phyloP scores from a whole-genome alignment of 23 red algal species.

The Gracilaria caudata region DNA sequence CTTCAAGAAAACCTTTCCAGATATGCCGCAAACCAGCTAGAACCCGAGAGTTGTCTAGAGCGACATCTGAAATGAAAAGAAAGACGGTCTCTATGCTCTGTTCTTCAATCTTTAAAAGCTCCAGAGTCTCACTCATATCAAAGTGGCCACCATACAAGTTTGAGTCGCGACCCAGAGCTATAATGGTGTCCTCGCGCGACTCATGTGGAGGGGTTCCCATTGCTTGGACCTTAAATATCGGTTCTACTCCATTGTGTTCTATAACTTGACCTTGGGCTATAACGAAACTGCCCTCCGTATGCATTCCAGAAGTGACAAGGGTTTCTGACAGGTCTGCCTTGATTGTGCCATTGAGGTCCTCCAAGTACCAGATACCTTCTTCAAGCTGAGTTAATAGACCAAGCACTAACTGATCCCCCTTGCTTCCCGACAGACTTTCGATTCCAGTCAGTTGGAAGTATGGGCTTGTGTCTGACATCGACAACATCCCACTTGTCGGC shows the following conservation, averaged over 20 bases:
- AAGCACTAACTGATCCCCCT: constrained; percentile 67
- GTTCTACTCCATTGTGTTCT: constrained; percentile 26
- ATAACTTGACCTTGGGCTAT: constrained; percentile 69
- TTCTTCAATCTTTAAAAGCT: constrained; percentile 48
- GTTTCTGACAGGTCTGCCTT: constrained; percentile 57
- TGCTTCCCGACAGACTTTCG: constrained; percentile 53
- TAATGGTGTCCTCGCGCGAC: constrained; percentile 36
- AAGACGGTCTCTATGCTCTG: constrained; percentile 57
- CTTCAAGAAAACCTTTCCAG: constrained; percentile 61
- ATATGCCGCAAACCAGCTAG: constrained; percentile 63
- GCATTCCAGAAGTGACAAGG: constrained; percentile 61
- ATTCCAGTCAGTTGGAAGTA: constrained; percentile 76
- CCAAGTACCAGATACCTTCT: constrained; percentile 73
- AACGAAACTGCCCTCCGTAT: constrained; percentile 75
- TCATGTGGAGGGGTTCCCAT: constrained; percentile 82
- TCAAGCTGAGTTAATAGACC: constrained; percentile 80
- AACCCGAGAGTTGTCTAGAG: constrained; percentile 55
- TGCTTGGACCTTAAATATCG: constrained; percentile 46
- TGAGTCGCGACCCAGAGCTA: constrained; percentile 46
- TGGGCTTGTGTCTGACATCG: constrained; percentile 25
- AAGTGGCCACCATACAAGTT: constrained; percentile 61
- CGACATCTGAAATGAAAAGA: constrained; percentile 75
- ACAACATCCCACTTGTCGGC: constrained; percentile 21
- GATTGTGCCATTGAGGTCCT: constrained; percentile 71
- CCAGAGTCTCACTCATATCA: constrained; percentile 17